Evolutionary conservation across 352 stramenopile species (phyloP).

Genomic region (Globisporangium barbulae): DNA sequence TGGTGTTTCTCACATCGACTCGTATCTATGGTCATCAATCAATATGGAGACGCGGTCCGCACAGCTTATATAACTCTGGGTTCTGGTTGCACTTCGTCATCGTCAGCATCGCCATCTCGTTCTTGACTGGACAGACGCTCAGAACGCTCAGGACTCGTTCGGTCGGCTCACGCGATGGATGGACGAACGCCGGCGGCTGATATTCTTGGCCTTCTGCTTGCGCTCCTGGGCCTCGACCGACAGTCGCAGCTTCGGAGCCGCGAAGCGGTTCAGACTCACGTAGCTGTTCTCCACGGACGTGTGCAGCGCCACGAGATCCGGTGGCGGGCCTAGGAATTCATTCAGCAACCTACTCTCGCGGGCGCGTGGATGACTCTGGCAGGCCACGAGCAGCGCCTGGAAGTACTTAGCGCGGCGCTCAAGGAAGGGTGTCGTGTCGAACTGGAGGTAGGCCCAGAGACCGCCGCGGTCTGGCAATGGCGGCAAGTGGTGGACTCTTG

Average conservation of each 20-base stretch:
- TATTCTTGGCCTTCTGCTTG: slow-evolving; percentile 69
- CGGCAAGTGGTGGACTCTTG: slow-evolving; percentile 24
- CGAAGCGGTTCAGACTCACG: slow-evolving; percentile 78
- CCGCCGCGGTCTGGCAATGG: slow-evolving; percentile 67
- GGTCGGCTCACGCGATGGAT: slow-evolving; percentile 8
- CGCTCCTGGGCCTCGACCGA: slow-evolving; percentile 71
- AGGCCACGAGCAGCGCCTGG: slow-evolving; percentile 56
- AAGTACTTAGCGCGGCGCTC: slow-evolving; percentile 65
- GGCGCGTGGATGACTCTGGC: slow-evolving; percentile 42
- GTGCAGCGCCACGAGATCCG: slow-evolving; percentile 48
- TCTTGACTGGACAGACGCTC: neutral
- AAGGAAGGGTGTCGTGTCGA: slow-evolving; percentile 57
- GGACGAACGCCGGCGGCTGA: slow-evolving; percentile 47
- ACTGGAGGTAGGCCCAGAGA: slow-evolving; percentile 69
- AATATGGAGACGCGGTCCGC: neutral
- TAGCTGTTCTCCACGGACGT: slow-evolving; percentile 69
- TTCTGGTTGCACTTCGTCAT: neutral
- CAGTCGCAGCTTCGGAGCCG: slow-evolving; percentile 58
- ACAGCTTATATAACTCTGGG: slow-evolving; percentile 10
- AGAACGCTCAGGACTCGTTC: neutral
- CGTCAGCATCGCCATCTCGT: slow-evolving; percentile 1
- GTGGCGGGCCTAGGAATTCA: slow-evolving; percentile 64
- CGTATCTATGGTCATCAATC: slow-evolving; percentile 8
- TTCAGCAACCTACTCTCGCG: slow-evolving; percentile 58
- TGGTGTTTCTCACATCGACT: neutral